These are phyloP conservation scores for Phyllosticta capitalensis DNA, from an alignment of 2,329 filamentous ascomycete genomes.

Conservation along the genomic window DNA sequence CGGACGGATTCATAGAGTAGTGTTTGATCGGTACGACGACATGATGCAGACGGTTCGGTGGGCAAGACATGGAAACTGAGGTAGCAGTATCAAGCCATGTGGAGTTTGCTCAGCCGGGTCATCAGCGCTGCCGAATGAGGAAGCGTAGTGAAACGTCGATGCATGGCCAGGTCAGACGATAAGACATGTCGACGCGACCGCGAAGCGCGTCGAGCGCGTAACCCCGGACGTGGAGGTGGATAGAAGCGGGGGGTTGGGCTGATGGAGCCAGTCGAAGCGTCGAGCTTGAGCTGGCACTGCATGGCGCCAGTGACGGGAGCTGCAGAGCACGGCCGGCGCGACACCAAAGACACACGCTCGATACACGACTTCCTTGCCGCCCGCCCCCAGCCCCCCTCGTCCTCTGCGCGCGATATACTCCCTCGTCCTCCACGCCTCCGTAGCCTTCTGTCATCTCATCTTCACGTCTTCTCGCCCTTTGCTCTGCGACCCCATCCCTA, in stretches of 20 bases:
- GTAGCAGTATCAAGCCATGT: no score
- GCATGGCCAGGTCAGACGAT: neutral
- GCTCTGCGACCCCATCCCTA: slow-evolving; percentile 2
- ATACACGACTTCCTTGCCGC: slow-evolving; percentile 8
- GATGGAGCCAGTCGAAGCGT: neutral
- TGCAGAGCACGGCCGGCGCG: neutral
- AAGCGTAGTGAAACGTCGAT: neutral
- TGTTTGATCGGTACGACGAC: neutral
- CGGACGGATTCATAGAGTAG: neutral
- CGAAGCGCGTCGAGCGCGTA: neutral
- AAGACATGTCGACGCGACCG: neutral
- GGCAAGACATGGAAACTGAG: no score
- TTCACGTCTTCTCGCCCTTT: neutral
- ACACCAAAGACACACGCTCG: slow-evolving; percentile 8
- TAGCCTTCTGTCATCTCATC: slow-evolving; percentile 1
- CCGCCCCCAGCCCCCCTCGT: neutral
- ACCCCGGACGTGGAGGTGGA: neutral
- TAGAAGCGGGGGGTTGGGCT: neutral
- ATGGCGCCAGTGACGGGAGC: neutral
- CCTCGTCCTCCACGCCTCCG: slow-evolving; percentile 1
- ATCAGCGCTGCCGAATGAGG: neutral
- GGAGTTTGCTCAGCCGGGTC: neutral
- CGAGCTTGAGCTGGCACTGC: neutral
- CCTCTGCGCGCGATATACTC: neutral
- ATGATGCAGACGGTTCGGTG: neutral